Evolutionary conservation across 148 eudicot genomes (phyloP).

Genomic region (Rhododendron mucronatum): DNA sequence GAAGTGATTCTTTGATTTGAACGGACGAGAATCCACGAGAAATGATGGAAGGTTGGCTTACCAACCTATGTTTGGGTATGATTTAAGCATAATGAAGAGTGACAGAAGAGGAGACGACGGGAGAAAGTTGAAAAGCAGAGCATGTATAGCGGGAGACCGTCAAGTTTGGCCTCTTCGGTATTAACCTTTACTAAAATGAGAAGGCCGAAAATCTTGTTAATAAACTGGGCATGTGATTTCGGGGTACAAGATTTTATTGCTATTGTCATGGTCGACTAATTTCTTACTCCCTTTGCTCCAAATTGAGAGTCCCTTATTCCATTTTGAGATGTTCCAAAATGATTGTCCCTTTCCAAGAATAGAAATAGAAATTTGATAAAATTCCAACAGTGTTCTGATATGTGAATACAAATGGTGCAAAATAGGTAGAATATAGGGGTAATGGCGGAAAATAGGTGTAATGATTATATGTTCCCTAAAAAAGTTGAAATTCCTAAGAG

Average conservation of each 20-base stretch:
- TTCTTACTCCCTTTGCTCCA: neutral
- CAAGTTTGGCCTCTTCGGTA: neutral
- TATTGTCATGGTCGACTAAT: neutral
- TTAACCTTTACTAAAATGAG: neutral
- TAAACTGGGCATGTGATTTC: neutral
- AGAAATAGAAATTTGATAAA: too few relatives aligned
- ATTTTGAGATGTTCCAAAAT: too few relatives aligned
- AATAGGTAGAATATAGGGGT: too few relatives aligned
- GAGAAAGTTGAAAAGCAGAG: neutral
- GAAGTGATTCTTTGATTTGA: neutral
- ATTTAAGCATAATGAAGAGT: neutral
- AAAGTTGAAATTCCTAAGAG: too few relatives aligned
- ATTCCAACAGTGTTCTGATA: too few relatives aligned
- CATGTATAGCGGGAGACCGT: neutral
- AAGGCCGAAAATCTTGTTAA: neutral
- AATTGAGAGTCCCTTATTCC: too few relatives aligned
- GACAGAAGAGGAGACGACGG: neutral
- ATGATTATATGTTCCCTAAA: too few relatives aligned
- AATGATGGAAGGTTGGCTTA: neutral
- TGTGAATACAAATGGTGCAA: too few relatives aligned
- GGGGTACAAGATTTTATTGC: neutral
- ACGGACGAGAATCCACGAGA: neutral
- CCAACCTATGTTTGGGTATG: neutral
- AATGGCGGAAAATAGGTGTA: too few relatives aligned
- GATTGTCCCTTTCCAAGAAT: too few relatives aligned